phyloP scores from a whole-genome alignment of 179 eudicot species.

The Spergularia azorica region DNA sequence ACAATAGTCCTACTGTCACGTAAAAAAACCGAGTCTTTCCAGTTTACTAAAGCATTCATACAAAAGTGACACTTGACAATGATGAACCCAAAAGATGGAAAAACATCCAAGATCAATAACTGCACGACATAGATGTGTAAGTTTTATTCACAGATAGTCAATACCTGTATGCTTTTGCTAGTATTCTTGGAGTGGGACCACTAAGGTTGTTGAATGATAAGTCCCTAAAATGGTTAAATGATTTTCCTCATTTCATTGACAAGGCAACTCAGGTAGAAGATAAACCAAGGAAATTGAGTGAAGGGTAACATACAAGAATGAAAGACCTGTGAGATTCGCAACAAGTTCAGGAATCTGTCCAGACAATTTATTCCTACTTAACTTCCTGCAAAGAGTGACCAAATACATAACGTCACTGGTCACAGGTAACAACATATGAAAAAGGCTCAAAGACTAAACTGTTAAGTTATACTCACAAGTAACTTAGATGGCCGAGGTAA shows the following conservation, averaged over 20 bases:
- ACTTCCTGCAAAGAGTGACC: slow-evolving; percentile 54
- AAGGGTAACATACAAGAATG: slow-evolving; percentile 78
- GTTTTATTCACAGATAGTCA: not conserved
- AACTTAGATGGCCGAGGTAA: slow-evolving; percentile 61
- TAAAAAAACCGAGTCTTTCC: not conserved
- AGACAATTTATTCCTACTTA: slow-evolving; percentile 67
- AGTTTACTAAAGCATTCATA: not conserved
- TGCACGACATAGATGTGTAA: not conserved
- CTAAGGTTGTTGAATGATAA: slow-evolving; percentile 85
- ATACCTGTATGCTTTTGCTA: slow-evolving; percentile 82
- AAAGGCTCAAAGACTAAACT: not conserved
- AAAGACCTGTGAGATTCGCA: slow-evolving; percentile 82
- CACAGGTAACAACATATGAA: not conserved
- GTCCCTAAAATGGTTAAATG: slow-evolving; percentile 53
- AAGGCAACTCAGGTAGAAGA: not conserved
- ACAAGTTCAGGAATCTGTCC: slow-evolving; percentile 75
- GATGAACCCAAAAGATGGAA: not conserved
- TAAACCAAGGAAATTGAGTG: slow-evolving; percentile 2
- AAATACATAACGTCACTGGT: not conserved
- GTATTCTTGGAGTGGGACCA: slow-evolving; percentile 75
- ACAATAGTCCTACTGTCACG: not conserved
- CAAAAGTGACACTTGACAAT: not conserved
- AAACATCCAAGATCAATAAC: not conserved
- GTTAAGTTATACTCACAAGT: slow-evolving; percentile 62
- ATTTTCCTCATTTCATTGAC: not conserved